Base-by-base conservation (phyloP, 495 filamentous ascomycete species). In the Talaromyces adpressus region DNA sequence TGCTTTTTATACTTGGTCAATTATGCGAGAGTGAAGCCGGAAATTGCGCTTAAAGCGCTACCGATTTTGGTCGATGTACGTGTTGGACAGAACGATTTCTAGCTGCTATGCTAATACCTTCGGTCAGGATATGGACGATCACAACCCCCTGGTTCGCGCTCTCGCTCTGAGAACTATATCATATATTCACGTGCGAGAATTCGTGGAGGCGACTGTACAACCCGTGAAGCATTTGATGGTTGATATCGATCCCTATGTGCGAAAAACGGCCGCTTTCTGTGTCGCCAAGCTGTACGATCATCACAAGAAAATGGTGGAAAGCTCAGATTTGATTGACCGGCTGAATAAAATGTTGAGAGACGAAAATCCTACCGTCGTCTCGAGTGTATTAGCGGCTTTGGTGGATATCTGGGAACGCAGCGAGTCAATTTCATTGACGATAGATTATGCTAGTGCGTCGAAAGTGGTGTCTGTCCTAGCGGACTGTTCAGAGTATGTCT, bases 391-490 rank as follows among this genome's bases (percentile, higher is more conserved):
- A 68, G 94, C 95, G 1, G 85, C 89, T 29, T 74, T 99, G 71
- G 92, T 96, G 85, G 94, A 99, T 75, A 99, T 99, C 61, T 99
- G 94, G 94, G 94, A 97, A 72, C 82, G 93, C 58, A 97, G 92
- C 71, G 94, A 98, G 72, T 89, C 88, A 62, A 99, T 99, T 75
- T 98, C 96, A 67, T 85, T 99, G 57, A 97, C 95, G 2, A 97
- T 99, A 67, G 94, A 99, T 74, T 97, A 98, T 73, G 85, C 85
- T 61, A 98, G 95, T 74, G 94, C 94, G 14, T 97, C 92, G 52
- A 99, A 98, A 78, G 89, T 99, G 78, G 92, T 98, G 14, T 92
- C 95, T 63, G 98, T 99, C 60, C 68, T 99, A 54, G 87, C 95
- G 16, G 95, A 98, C 69, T 98, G 94, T 75, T 98, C 95, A 18